These are phyloP conservation scores for Coriolopsis trogii DNA, from an alignment of 1,284 basidiomycete species.

Conservation along the genomic window DNA sequence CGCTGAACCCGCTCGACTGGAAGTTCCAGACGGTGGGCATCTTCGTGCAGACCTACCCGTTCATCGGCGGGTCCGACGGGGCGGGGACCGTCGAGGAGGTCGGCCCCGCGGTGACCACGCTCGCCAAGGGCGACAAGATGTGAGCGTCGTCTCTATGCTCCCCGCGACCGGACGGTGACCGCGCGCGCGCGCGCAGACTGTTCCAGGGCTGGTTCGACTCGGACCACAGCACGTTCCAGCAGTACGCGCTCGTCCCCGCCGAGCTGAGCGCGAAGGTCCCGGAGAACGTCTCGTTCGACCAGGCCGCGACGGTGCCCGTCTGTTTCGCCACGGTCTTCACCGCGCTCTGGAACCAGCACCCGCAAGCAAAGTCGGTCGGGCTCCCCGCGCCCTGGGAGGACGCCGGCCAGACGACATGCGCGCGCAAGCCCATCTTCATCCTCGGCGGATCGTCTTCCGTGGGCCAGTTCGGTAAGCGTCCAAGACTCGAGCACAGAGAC, in stretches of 20 bases:
- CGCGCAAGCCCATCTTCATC: conserved; percentile 35
- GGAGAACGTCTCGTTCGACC: conserved; percentile 32
- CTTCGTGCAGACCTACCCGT: conserved; percentile 41
- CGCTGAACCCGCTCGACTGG: conserved; percentile 46
- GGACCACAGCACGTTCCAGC: background rate
- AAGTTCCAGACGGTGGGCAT: conserved; percentile 36
- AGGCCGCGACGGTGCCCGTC: conserved; percentile 35
- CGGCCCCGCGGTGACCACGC: conserved; percentile 52
- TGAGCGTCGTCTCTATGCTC: conserved; percentile 16
- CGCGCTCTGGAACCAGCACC: conserved; percentile 30
- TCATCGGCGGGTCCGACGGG: conserved; percentile 58
- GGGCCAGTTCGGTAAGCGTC: conserved; percentile 37
- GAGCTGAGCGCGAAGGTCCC: conserved; percentile 20
- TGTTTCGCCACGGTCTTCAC: conserved; percentile 32
- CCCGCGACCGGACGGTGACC: too few relatives aligned
- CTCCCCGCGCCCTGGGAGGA: conserved; percentile 30
- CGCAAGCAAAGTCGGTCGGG: conserved; percentile 15
- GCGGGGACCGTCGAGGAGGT: conserved; percentile 59
- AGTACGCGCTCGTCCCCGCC: conserved; percentile 1
- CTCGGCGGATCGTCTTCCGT: conserved; percentile 40
- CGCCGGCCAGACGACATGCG: conserved; percentile 26
- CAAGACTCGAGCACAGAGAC: background rate
- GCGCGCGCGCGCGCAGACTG: conserved; percentile 21
- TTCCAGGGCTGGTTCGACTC: conserved; percentile 27
- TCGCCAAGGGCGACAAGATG: conserved; percentile 56